A percentile compares a stretch with the other conserved stretches of the same genome.
These are phyloP conservation scores for Phaeotremella skinneri DNA, from an alignment of 768 basidiomycete genomes.

Conservation along the genomic window DNA sequence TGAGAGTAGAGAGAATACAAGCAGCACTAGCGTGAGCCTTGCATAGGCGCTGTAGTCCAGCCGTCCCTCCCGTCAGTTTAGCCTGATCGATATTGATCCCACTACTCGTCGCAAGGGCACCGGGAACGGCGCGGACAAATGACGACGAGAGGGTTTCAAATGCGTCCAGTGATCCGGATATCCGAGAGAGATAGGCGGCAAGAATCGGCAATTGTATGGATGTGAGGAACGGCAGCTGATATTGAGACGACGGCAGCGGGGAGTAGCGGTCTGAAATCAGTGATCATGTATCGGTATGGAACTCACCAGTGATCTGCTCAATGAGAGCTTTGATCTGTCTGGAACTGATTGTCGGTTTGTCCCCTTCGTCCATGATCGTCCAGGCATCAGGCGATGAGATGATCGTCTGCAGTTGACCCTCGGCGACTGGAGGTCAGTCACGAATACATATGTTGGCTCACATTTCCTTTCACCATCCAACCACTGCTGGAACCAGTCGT, in stretches of 20 bases:
- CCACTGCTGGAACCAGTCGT: conserved; percentile 91
- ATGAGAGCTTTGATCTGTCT: conserved; percentile 77
- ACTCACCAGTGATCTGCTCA: conserved; percentile 83
- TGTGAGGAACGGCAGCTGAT: conserved; percentile 79
- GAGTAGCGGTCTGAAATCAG: conserved; percentile 74
- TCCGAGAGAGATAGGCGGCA: conserved; percentile 70
- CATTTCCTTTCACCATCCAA: conserved; percentile 83
- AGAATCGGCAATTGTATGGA: conserved; percentile 81
- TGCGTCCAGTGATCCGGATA: conserved; percentile 82
- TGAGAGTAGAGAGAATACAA: conserved; percentile 68
- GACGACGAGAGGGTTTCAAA: conserved; percentile 88
- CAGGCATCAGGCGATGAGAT: conserved; percentile 80
- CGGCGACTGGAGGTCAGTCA: conserved; percentile 63
- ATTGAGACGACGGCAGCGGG: conserved; percentile 71
- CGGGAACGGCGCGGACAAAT: conserved; percentile 86
- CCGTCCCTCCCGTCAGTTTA: conserved; percentile 74
- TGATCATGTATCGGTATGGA: not conserved
- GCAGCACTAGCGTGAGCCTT: conserved; percentile 80
- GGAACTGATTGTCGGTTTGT: conserved; percentile 76
- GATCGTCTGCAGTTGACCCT: conserved; percentile 80
- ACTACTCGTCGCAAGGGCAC: conserved; percentile 67
- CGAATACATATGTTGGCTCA: conserved; percentile 54
- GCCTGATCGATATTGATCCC: conserved; percentile 58
- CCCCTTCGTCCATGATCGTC: conserved; percentile 70
- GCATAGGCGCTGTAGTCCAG: conserved; percentile 76